Conservation (phyloP, 371 early-diverging fungal genomes). For the Dipsacomyces acuminosporus region DNA sequence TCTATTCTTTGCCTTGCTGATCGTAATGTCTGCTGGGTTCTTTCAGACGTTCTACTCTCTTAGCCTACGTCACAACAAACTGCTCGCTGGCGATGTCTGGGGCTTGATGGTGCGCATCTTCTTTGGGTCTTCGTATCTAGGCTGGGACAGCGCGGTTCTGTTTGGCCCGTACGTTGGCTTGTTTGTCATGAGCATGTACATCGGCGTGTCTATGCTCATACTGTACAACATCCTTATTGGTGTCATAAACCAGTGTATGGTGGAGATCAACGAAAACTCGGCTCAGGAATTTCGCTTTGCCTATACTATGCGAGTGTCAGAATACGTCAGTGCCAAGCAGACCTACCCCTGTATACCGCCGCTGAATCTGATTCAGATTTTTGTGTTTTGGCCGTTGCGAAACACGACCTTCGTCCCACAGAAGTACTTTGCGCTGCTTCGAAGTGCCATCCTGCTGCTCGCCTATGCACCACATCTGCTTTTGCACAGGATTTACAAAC, state of each 20-base stretch:
- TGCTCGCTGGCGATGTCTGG: constrained; percentile 18
- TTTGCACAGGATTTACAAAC: constrained; percentile 9
- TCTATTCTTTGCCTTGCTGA: constrained; percentile 32
- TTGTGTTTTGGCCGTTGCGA: constrained; percentile 28
- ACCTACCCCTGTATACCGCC: constrained; percentile 38
- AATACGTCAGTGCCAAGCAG: constrained; percentile 31
- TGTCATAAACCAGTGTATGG: constrained; percentile 37
- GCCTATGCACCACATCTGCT: constrained; percentile 25
- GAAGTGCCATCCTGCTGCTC: constrained; percentile 12
- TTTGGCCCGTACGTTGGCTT: constrained; percentile 31
- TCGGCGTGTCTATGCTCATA: constrained; percentile 37
- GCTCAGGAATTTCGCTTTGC: constrained; percentile 35
- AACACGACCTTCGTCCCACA: constrained; percentile 13
- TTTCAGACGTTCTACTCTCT: constrained; percentile 36
- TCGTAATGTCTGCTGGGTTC: constrained; percentile 34
- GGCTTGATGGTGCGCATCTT: constrained; percentile 35
- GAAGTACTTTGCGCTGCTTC: constrained; percentile 16
- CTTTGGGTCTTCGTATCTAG: constrained; percentile 28
- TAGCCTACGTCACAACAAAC: constrained; percentile 22
- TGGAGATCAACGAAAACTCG: constrained; percentile 26
- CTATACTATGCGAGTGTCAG: constrained; percentile 25
- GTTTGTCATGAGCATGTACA: constrained; percentile 30
- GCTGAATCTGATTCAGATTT: constrained; percentile 22
- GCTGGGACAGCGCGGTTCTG: constrained; percentile 30
- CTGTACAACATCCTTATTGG: constrained; percentile 41